These are phyloP conservation scores for Xylaria curta DNA, from an alignment of 495 filamentous ascomycete genomes.

Conservation along the genomic window DNA sequence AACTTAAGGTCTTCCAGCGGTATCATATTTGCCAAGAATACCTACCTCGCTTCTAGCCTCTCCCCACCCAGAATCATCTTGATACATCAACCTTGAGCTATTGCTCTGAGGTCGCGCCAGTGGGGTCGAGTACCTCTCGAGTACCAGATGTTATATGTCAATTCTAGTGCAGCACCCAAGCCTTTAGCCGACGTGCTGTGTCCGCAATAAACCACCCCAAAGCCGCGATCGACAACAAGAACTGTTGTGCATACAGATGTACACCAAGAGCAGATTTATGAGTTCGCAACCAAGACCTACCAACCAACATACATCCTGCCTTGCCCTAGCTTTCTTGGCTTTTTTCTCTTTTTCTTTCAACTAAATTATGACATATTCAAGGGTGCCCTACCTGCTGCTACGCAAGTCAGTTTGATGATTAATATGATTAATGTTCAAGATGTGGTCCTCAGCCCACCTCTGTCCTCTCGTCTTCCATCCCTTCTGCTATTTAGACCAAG, in stretches of 20 bases:
- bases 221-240: slow-evolving; percentile 21
- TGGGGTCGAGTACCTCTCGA: slow-evolving; percentile 1
- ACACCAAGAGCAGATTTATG: slow-evolving; percentile 5
- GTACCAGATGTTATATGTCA: background rate
- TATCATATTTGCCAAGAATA: slow-evolving; percentile 8
- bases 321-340: slow-evolving; percentile 23
- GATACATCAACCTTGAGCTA: background rate
- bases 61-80: background rate
- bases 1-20: background rate
- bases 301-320: slow-evolving; percentile 15
- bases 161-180: slow-evolving; percentile 18
- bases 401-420: background rate
- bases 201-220: slow-evolving; percentile 19
- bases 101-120: background rate
- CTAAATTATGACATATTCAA: slow-evolving; percentile 26
- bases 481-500: background rate
- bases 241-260: background rate
- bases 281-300: slow-evolving; percentile 9
- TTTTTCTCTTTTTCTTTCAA: slow-evolving; percentile 2
- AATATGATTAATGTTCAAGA: slow-evolving; percentile 11
- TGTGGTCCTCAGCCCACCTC: slow-evolving; percentile 20
- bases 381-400: slow-evolving; percentile 15
- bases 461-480: background rate
- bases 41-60: background rate
- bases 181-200: slow-evolving; percentile 24